Conservation (phyloP, 108 stramenopile genomes). For the Skeletonema grethae region DNA sequence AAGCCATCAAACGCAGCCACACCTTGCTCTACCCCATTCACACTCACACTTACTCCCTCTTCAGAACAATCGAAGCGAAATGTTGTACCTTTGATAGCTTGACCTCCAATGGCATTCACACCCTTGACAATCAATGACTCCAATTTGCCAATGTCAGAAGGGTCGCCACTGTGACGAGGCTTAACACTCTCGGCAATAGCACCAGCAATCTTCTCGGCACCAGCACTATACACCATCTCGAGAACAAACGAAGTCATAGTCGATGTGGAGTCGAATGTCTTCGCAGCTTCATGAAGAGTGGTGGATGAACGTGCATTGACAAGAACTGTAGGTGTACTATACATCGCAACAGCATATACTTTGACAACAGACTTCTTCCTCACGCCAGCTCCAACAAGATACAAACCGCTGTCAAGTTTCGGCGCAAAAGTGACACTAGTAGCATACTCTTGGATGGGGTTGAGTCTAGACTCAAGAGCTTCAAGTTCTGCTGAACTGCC, state of each 20-base stretch:
- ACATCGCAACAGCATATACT: constrained; percentile 86
- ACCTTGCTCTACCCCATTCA: constrained; percentile 71
- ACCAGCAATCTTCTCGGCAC: constrained; percentile 84
- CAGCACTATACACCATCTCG: constrained; percentile 85
- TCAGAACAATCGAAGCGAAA: constrained; percentile 71
- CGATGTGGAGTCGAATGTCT: constrained; percentile 32
- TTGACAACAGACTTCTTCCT: constrained; percentile 82
- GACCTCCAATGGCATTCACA: constrained; percentile 64
- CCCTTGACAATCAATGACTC: constrained; percentile 51
- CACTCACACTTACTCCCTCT: constrained; percentile 63
- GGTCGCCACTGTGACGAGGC: constrained; percentile 37
- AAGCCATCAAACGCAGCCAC: constrained; percentile 61
- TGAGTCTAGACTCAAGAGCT: constrained; percentile 12
- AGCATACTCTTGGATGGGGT: constrained; percentile 9
- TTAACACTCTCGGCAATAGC: constrained; percentile 82
- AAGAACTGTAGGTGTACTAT: constrained; percentile 52
- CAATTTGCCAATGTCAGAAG: constrained; percentile 51
- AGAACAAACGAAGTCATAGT: constrained; percentile 55
- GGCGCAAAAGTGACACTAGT: constrained; percentile 12
- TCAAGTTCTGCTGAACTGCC: background rate
- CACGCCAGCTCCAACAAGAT: constrained; percentile 67
- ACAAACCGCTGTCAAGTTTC: constrained; percentile 11
- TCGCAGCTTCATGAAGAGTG: constrained; percentile 54
- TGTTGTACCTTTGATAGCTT: constrained; percentile 55
- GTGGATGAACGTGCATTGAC: constrained; percentile 39